Evolutionary conservation across 208 protist species (phyloP).

Genomic region (Trypanosoma platydactyli): DNA sequence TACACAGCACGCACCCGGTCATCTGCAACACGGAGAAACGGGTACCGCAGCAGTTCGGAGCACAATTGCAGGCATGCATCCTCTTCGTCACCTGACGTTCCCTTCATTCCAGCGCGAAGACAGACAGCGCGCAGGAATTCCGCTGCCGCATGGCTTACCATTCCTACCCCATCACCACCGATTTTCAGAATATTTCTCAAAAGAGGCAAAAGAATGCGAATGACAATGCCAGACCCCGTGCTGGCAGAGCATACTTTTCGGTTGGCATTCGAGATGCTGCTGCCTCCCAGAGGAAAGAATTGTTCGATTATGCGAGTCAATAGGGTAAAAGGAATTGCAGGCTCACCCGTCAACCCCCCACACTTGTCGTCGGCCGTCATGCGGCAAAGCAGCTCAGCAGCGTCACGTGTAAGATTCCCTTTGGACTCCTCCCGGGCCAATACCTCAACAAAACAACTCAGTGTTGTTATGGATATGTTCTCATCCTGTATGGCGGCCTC

Average conservation of each 20-base stretch:
- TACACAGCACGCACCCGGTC: slow-evolving; percentile 51
- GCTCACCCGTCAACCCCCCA: slow-evolving; percentile 13
- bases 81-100: slow-evolving; percentile 5
- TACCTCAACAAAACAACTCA: slow-evolving; percentile 68
- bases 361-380: slow-evolving; percentile 37
- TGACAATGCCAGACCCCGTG: slow-evolving; percentile 2
- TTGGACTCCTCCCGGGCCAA: slow-evolving; percentile 69
- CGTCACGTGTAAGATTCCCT: slow-evolving; percentile 41
- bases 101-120: slow-evolving; percentile 27
- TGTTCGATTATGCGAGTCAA: slow-evolving; percentile 20
- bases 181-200: slow-evolving; percentile 14
- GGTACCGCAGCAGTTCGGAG: slow-evolving; percentile 53
- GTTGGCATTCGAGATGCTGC: not conserved
- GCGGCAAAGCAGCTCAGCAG: slow-evolving; percentile 51
- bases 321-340: slow-evolving; percentile 12
- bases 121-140: slow-evolving; percentile 66
- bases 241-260: not conserved
- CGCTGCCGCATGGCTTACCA: slow-evolving; percentile 33
- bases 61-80: slow-evolving; percentile 52
- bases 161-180: slow-evolving; percentile 7
- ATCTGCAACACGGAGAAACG: slow-evolving; percentile 56
- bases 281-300: slow-evolving; percentile 25
- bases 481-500: slow-evolving; percentile 34
- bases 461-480: slow-evolving; percentile 49
- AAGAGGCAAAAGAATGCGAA: slow-evolving; percentile 18